Base-by-base conservation (phyloP, 495 filamentous ascomycete genomes). In the Penicillium riverlandense region DNA sequence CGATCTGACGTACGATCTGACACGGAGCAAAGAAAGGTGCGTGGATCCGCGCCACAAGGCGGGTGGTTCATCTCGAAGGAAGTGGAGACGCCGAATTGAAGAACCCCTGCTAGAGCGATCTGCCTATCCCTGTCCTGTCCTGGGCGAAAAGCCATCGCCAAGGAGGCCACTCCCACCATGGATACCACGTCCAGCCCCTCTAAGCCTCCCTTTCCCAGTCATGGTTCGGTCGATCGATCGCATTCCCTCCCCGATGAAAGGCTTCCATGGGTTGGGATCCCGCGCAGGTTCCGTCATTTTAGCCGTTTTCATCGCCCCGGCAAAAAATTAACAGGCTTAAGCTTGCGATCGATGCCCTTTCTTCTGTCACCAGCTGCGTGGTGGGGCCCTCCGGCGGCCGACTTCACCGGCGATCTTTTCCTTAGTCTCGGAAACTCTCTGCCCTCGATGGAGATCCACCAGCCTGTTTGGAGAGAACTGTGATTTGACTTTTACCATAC, bases 81-180 rank as follows among this genome's bases (percentile, higher is more conserved):
- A 59, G 57, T 57, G 50, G 54, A 49, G 54, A 38, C 15, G 32
- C 32, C 32, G n/a, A 43, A 53, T 50, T 53, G 49, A 56, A 51
- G 55, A 59, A 59, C 47, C 49, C 46, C 43, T 38, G 11, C 41
- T 49, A 44, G 47, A 11, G 40, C 38, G 53, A 59, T 59, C 49
- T 34, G 37, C 40, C 35, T 13, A 56, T 51, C 56, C 53, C 47
- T 53, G 50, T 38, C 53, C 47, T 37, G 34, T 12, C 16, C 1
- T 27, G 15, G 29, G 22, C 29, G 29, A 38, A 43, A 22, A 22
- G 22, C 22, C 22, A 22, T 22, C 22, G 22, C 22, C 22, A 22
- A 22, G 22, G 6, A 22, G 22, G 40, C 11, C 40, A 14, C 40
- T 12, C 36, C 15, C 40, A 31, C 50, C 53, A 56, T 35, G 49